A percentile compares a stretch with the other conserved stretches of the same genome.
Evolutionary conservation across 257 asterid species (phyloP).

Genomic region (Solanum gandarillasii): DNA sequence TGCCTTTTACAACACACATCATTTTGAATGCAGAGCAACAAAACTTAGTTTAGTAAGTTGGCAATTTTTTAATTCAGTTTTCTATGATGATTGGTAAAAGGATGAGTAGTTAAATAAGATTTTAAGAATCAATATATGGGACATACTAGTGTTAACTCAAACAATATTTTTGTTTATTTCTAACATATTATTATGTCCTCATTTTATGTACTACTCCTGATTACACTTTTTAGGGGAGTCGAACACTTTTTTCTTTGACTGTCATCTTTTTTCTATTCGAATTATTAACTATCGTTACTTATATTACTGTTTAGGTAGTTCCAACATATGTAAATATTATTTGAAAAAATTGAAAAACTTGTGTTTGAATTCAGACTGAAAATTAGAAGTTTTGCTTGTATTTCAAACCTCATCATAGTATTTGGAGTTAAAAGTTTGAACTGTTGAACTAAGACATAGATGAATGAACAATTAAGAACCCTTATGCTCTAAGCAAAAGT

Average conservation of each 20-base stretch:
- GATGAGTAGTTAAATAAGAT: not conserved
- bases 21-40: not conserved
- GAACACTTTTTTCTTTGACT: not conserved
- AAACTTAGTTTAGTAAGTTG: not conserved
- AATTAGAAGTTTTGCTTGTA: not conserved
- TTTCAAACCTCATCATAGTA: not conserved
- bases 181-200: not conserved
- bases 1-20: not conserved
- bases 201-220: not conserved
- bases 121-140: not conserved
- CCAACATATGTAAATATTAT: not conserved
- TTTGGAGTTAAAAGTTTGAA: not conserved
- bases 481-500: not conserved
- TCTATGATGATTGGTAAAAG: not conserved
- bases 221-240: not conserved
- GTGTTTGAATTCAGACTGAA: not conserved
- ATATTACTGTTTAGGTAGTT: not conserved
- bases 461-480: not conserved
- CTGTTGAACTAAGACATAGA: not conserved
- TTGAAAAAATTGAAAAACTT: not conserved
- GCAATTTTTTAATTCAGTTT: not conserved
- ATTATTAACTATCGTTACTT: not conserved
- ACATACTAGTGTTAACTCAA: not conserved
- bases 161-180: not conserved
- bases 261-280: not conserved